These are phyloP conservation scores for Rhodamnia rubescens DNA, from an alignment of 345 rosid species.

Conservation along the genomic window DNA sequence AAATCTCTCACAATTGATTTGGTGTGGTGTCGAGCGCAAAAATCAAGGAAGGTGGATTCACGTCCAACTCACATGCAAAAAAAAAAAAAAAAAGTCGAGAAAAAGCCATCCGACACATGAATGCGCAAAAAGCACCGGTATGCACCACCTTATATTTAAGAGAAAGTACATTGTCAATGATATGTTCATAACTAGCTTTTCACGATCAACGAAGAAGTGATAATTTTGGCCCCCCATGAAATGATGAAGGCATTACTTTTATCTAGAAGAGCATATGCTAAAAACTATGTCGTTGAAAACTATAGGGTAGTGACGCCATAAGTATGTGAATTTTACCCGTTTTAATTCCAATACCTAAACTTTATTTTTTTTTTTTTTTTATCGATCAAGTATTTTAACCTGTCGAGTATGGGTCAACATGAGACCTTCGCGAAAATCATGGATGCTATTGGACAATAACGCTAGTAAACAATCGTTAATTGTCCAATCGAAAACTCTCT, in stretches of 20 bases:
- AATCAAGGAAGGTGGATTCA: neutral
- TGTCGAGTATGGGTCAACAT: neutral
- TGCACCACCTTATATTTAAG: too few species aligned
- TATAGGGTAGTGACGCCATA: neutral
- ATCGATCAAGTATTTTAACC: neutral
- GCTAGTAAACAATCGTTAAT: neutral
- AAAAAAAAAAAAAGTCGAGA: neutral
- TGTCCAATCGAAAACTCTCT: neutral
- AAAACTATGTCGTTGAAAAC: neutral
- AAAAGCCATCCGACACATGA: neutral
- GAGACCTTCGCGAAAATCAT: neutral
- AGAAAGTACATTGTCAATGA: neutral
- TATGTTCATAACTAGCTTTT: neutral
- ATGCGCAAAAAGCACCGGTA: too few species aligned
- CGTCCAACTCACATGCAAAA: neutral
- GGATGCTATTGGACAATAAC: neutral
- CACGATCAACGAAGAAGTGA: neutral
- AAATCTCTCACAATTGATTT: too few species aligned
- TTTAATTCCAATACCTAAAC: neutral
- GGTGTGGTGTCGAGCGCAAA: neutral
- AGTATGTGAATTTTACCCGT: neutral
- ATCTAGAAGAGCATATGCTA: neutral
- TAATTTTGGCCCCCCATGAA: neutral
- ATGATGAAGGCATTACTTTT: neutral
- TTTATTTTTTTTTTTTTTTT: neutral